Conservation (phyloP, 441 rosid species). For the Pelargonium exstipulatum region DNA sequence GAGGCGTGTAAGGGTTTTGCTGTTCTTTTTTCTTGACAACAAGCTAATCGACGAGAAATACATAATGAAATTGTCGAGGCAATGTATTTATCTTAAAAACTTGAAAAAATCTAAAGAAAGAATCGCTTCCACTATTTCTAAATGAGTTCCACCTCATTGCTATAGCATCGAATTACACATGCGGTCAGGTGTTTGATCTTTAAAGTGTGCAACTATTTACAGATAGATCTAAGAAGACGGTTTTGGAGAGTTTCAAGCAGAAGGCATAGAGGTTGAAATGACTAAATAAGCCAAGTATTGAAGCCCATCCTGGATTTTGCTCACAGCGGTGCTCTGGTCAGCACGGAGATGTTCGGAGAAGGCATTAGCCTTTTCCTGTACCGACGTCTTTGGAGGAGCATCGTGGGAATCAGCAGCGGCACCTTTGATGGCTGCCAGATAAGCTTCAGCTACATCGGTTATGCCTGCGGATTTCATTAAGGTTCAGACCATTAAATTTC, state of each 20-base stretch:
- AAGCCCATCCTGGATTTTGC: constrained; percentile 80
- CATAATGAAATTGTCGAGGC: too few relatives aligned
- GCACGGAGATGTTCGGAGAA: constrained; percentile 57
- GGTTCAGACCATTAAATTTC: not conserved
- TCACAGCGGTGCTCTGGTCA: constrained; percentile 51
- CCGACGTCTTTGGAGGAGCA: constrained; percentile 40
- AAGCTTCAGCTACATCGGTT: constrained; percentile 82
- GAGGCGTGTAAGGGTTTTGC: too few relatives aligned
- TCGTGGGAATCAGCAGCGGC: constrained; percentile 48
- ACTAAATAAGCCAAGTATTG: constrained; percentile 64
- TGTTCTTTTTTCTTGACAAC: too few relatives aligned
- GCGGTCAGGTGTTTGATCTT: not conserved
- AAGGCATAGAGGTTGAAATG: constrained; percentile 62
- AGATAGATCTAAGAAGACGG: not conserved
- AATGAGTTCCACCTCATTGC: not conserved
- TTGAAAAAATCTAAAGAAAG: too few relatives aligned
- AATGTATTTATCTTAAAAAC: too few relatives aligned
- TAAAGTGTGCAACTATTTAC: not conserved
- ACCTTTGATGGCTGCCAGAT: constrained; percentile 55
- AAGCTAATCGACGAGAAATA: too few relatives aligned
- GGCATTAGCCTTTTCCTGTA: constrained; percentile 59
- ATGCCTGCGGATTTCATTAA: constrained; percentile 48
- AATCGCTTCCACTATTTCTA: too few relatives aligned
- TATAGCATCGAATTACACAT: not conserved
- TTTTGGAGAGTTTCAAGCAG: constrained; percentile 34